Base-by-base conservation (phyloP, 2,329 filamentous ascomycete genomes). In the Ascocoryne sarcoides region DNA sequence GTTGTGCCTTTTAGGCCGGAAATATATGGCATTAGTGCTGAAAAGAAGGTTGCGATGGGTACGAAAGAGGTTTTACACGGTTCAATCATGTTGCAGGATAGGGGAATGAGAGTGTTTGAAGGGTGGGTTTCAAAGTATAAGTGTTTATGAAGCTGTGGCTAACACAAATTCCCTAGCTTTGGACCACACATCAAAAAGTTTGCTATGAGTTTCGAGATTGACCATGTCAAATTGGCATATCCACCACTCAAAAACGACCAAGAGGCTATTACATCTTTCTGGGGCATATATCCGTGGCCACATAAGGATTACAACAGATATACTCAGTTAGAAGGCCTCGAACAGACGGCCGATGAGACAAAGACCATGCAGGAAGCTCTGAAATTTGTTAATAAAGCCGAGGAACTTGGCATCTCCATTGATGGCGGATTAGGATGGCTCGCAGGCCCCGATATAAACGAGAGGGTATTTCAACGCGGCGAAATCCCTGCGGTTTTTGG, bases 381-480 rank as follows among this genome's bases (percentile, higher is more conserved):
- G 41, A 65, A 65, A 9, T 71, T 69, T 38, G 65, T 84, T 2
- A 61, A 56, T 2, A 65, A 68, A 7, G 71, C 80, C 2, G 67
- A 65, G 26, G 77, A 83, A 45, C 66, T 86, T n/a, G 81, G 75
- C 0, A 60, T 86, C 3, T 82, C 76, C 14, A 69, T 83, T 30
- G 76, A 83, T 53, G 78, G 71, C 41, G 79, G 81, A 8, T 65
- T 84, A 28, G 82, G 82, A 9, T 84, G 78, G 67, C 66, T 85
- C 9, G 64, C 65, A 34, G 79, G 79, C 1, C 75, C 79, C 1
- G 78, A 83, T 55, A 61, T 68, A 14, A 69, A 69, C 33, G 63
- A 64, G 4, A 62, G 71, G 15, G 63, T 71, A 34, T 60, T 65
- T 14, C 62, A 49, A 4, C 48, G 62, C 2, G 59, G 58, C n/a